phyloP scores from a whole-genome alignment of 352 stramenopile species.

The Aphanomyces cochlioides region DNA sequence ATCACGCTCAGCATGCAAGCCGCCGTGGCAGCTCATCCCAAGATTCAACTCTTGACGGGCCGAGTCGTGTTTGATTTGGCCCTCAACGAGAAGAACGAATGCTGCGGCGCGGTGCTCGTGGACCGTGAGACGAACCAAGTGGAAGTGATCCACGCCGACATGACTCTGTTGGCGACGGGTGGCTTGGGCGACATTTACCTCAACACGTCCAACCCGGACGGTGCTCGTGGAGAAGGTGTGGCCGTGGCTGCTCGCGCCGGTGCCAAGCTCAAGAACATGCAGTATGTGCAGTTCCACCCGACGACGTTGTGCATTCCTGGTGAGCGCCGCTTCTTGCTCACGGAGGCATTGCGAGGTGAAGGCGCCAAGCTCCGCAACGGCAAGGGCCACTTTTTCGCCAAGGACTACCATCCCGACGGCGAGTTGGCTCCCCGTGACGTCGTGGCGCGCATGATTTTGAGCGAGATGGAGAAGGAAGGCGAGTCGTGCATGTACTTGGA shows the following conservation, averaged over 20 bases:
- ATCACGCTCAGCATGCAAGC: constrained; percentile 90
- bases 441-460: constrained; percentile 88
- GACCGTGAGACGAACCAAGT: constrained; percentile 42
- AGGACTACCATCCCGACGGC: constrained; percentile 89
- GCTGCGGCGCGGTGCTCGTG: constrained; percentile 73
- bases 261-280: constrained; percentile 84
- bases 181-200: constrained; percentile 92
- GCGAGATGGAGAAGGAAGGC: constrained; percentile 81
- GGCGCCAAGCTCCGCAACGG: constrained; percentile 87
- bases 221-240: constrained; percentile 65
- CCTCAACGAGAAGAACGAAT: constrained; percentile 52
- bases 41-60: constrained; percentile 72
- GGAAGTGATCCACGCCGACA: constrained; percentile 65
- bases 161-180: constrained; percentile 91
- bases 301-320: constrained; percentile 90
- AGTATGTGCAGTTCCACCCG: constrained; percentile 97
- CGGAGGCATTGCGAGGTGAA: constrained; percentile 90
- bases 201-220: constrained; percentile 92
- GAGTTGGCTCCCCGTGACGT: constrained; percentile 93
- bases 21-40: constrained; percentile 78
- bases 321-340: constrained; percentile 90
- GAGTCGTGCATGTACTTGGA: constrained; percentile 89
- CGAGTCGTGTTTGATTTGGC: constrained; percentile 75
- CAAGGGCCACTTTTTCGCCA: constrained; percentile 75
- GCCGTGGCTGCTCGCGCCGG: constrained; percentile 74